Evolutionary conservation across 148 eudicot genomes (phyloP), one percentile per base, ranked within the genome.

Genomic region (Gaultheria prostrata): DNA sequence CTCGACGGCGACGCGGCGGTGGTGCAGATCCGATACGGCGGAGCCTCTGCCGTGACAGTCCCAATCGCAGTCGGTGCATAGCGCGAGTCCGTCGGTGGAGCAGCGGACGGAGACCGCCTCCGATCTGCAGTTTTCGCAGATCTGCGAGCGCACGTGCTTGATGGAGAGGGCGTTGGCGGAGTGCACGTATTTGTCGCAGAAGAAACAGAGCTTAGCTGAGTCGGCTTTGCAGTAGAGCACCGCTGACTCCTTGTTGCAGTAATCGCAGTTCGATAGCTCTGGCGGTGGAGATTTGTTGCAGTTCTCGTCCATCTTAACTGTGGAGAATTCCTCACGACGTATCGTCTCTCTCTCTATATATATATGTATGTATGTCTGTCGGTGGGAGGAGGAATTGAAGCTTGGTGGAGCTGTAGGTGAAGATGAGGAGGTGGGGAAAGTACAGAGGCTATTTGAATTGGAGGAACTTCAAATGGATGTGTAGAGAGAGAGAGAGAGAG

Each of bases 131-230:
- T 73, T 28, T 69, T 92, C 91, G 74, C 97, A 92, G 87, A 93
- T 90, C 89, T 87, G 97, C 1, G 86, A 88, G 3, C 98, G 90
- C 28, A 89, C 78, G 86, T 95, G 98, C 85, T 91, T 95, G 79
- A 73, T 77, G 0, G 98, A 92, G 15, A 95, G 92, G 1, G 94
- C 87, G 82, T 95, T 95, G 30, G 98, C 98, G 1, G 95, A 87
- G 92, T 95, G 98, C 2, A 95, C 98, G 53, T 89, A 93, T 12
- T 88, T 90, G 88, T 95, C 98, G 82, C 98, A 95, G 12, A 69
- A 30, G 28, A 93, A 24, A 33, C 98, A 95, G 1, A 95, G 95
- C 88, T 87, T 92, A 0, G 98, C 98, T 1, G 85, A 82, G 88
- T 95, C 98, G 4, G 97, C 97, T 15, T 88, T 85, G 88, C 98